These are phyloP conservation scores for Calocera viscosa DNA, from an alignment of 768 basidiomycete genomes.

Conservation along the genomic window DNA sequence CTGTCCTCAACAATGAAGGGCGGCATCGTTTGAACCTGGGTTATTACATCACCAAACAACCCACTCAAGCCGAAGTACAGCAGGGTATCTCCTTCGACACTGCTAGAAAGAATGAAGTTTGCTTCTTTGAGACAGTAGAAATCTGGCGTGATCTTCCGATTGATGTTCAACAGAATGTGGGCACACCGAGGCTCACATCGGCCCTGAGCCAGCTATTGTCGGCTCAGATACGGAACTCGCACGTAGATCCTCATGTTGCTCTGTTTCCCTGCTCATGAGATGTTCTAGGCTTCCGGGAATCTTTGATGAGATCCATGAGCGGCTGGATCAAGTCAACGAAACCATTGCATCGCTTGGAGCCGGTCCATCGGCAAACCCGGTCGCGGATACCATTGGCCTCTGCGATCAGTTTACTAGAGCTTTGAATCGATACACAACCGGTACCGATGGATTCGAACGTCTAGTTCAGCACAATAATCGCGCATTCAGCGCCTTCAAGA, in stretches of 20 bases:
- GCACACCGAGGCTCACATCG: slow-evolving; percentile 32
- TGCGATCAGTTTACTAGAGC: not conserved
- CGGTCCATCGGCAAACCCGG: not conserved
- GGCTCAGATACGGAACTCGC: slow-evolving; percentile 51
- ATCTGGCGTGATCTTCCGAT: slow-evolving; percentile 14
- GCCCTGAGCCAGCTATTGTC: slow-evolving; percentile 49
- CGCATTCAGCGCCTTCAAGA: not conserved
- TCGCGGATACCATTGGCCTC: not conserved
- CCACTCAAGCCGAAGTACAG: slow-evolving; percentile 39
- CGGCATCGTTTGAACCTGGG: slow-evolving; percentile 38
- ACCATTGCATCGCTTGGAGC: slow-evolving; percentile 16
- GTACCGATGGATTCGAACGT: not conserved
- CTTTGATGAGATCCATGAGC: slow-evolving; percentile 41
- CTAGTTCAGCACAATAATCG: not conserved
- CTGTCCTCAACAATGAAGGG: slow-evolving; percentile 10
- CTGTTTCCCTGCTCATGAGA: not conserved
- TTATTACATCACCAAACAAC: slow-evolving; percentile 51
- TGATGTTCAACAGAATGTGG: not conserved
- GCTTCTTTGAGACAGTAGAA: slow-evolving; percentile 35
- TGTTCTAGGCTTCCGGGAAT: slow-evolving; percentile 42
- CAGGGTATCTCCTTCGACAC: slow-evolving; percentile 44
- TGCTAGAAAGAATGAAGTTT: slow-evolving; percentile 45
- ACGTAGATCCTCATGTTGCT: slow-evolving; percentile 12
- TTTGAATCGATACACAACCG: not conserved
- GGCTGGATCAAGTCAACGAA: slow-evolving; percentile 32